Evolutionary conservation across 306 rosid genomes (phyloP), one percentile per base, ranked within the genome.

Genomic region (Cucumis hystrix): DNA sequence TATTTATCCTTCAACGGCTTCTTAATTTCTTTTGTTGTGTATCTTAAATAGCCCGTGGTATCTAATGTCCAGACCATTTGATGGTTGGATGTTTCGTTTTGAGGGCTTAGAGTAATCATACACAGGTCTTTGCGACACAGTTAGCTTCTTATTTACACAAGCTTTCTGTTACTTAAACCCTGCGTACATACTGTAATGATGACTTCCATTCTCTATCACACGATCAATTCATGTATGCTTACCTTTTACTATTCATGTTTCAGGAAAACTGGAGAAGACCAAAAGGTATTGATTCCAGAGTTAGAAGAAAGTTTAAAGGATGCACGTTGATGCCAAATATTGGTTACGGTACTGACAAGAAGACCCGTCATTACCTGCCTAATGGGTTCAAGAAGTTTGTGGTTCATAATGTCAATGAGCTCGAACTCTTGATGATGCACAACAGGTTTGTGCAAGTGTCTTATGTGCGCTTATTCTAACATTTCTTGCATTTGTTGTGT

Each of bases 101-200:
- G 78, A 75, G 86, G 93, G 93, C 91, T 80, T 72, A 89, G 6
- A 87, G 0, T 21, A 83, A 55, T 16, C 2, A 20, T 2, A 77
- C 14, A 81, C 93, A 87, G 91, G 83, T 28, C 89, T 85, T 85
- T 87, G 93, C 89, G 91, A 89, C 93, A 86, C 89, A 61, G 87
- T 7, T 84, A 84, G 91, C 86, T 68, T 75, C 40, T 58, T n/a
- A 2, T 8, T 2, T 0, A 1, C 6, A 57, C 4, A 20, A 57
- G 62, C 87, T 80, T 71, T 72, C 83, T 87, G 93, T 89, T 89
- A 87, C 93, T 89, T 79, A 21, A 76, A 10, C 61, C 90, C 89
- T 88, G 90, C 87, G 82, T 79, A 90, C 88, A 85, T 20, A 15
- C 5, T 12, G 5, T 1, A 0, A 0, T 6, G 9, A 18, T 1